These are phyloP conservation scores for Entomophthora muscae DNA, from an alignment of 371 early-diverging fungal species.

Conservation along the genomic window DNA sequence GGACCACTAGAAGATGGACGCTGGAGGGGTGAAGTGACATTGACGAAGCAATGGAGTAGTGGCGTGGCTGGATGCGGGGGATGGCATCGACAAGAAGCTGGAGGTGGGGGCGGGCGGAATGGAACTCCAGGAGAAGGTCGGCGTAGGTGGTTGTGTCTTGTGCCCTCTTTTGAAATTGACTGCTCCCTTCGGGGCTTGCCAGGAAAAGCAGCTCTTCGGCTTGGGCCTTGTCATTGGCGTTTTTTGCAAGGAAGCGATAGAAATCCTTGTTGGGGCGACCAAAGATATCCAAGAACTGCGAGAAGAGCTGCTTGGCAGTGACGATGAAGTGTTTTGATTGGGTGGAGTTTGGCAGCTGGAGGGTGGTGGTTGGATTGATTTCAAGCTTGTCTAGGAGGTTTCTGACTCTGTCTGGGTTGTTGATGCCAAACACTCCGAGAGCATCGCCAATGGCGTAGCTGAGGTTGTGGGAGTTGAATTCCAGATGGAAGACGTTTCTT, in stretches of 20 bases:
- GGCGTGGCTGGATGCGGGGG: constrained; percentile 79
- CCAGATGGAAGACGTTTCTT: constrained; percentile 88
- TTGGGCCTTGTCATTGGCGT: constrained; percentile 51
- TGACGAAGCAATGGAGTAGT: constrained; percentile 87
- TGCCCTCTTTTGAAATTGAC: constrained; percentile 60
- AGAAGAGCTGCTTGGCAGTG: constrained; percentile 57
- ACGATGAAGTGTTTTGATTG: constrained; percentile 28
- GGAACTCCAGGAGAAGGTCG: constrained; percentile 69
- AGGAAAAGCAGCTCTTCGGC: constrained; percentile 49
- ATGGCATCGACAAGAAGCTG: constrained; percentile 47
- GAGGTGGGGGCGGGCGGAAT: constrained; percentile 58
- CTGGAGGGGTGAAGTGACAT: constrained; percentile 66
- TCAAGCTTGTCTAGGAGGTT: constrained; percentile 57
- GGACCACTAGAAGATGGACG: constrained; percentile 77
- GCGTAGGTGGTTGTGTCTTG: constrained; percentile 72
- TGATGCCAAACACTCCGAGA: constrained; percentile 80
- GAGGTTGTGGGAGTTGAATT: constrained; percentile 57
- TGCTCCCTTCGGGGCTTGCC: constrained; percentile 53
- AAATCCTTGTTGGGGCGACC: constrained; percentile 87
- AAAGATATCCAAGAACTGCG: constrained; percentile 74
- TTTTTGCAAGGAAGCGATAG: constrained; percentile 55
- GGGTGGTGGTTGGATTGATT: constrained; percentile 36
- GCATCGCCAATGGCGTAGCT: constrained; percentile 85
- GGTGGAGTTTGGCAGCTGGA: constrained; percentile 29
- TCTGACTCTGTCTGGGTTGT: constrained; percentile 51